Evolutionary conservation across 177 flowering plant genomes (phyloP).

Genomic region (Vitis hybrid): DNA sequence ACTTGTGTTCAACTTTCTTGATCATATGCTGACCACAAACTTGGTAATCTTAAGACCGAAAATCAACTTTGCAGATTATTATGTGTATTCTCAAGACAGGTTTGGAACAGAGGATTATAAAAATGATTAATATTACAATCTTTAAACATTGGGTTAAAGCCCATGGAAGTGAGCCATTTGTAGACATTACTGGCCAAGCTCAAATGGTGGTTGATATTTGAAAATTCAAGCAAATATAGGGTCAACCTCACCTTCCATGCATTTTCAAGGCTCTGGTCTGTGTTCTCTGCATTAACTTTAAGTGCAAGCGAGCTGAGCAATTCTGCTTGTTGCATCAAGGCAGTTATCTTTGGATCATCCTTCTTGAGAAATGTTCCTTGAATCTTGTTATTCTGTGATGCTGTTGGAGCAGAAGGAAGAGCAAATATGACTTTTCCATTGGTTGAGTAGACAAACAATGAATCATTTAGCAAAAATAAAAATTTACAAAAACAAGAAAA

Average conservation of each 20-base stretch:
- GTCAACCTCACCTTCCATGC: conserved; percentile 82
- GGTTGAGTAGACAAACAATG: background rate
- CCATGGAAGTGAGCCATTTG: too few species aligned
- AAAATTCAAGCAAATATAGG: background rate
- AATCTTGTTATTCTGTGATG: conserved; percentile 32
- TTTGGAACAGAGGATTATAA: too few species aligned
- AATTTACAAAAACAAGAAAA: background rate
- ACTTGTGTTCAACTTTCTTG: too few species aligned
- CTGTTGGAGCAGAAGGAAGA: conserved; percentile 6
- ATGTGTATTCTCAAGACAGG: too few species aligned
- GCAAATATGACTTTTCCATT: background rate
- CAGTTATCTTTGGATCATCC: conserved; percentile 83
- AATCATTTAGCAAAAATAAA: background rate
- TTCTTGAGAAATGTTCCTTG: conserved; percentile 74
- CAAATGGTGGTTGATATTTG: background rate
- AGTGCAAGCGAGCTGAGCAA: conserved; percentile 85
- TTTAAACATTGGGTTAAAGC: too few species aligned
- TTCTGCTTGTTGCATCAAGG: conserved; percentile 90
- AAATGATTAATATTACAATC: too few species aligned
- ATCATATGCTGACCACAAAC: too few species aligned
- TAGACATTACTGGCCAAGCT: too few species aligned
- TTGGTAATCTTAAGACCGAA: too few species aligned
- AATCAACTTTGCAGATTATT: too few species aligned
- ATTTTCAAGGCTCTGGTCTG: conserved; percentile 82
- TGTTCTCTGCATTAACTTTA: conserved; percentile 72